These are phyloP conservation scores for Cryptococcus deneoformans DNA, from an alignment of 1,284 basidiomycete species.

Conservation along the genomic window DNA sequence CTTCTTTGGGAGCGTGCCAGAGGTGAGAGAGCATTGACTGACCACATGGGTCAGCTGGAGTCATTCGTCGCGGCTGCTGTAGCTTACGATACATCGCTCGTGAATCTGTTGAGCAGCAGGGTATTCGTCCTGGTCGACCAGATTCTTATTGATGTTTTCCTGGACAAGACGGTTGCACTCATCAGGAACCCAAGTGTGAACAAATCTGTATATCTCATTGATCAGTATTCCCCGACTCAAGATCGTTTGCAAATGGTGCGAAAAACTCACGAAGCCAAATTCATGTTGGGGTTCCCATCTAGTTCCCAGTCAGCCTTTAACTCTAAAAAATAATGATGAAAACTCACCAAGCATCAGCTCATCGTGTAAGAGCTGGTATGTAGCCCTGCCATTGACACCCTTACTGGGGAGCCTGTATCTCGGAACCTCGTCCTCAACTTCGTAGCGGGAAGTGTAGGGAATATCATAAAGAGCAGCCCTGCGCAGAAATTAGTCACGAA, in stretches of 20 bases:
- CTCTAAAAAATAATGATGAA: too few relatives aligned
- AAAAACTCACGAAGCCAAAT: slow-evolving; percentile 61
- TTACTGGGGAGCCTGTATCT: slow-evolving; percentile 49
- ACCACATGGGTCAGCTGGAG: background rate
- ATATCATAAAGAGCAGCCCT: slow-evolving; percentile 35
- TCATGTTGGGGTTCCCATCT: slow-evolving; percentile 74
- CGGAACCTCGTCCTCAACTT: slow-evolving; percentile 38
- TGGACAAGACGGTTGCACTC: slow-evolving; percentile 67
- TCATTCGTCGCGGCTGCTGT: background rate
- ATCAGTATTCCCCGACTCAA: background rate
- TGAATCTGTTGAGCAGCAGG: slow-evolving; percentile 72
- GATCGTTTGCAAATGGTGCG: too few relatives aligned
- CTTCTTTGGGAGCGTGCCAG: slow-evolving; percentile 78
- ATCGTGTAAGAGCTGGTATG: slow-evolving; percentile 80
- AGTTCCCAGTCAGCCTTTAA: slow-evolving; percentile 1
- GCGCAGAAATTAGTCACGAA: background rate
- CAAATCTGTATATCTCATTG: slow-evolving; percentile 54
- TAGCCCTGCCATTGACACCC: slow-evolving; percentile 50
- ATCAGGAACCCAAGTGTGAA: slow-evolving; percentile 66
- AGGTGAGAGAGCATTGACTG: slow-evolving; percentile 81
- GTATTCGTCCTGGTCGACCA: slow-evolving; percentile 91
- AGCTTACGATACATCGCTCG: slow-evolving; percentile 60
- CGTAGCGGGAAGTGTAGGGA: slow-evolving; percentile 43
- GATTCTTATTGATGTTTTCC: slow-evolving; percentile 84
- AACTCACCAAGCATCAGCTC: slow-evolving; percentile 61